Percentiles rank a stretch among this genome's conserved stretches.
Conservation (phyloP, 140 eudicot species). For the Cichorium intybus region DNA sequence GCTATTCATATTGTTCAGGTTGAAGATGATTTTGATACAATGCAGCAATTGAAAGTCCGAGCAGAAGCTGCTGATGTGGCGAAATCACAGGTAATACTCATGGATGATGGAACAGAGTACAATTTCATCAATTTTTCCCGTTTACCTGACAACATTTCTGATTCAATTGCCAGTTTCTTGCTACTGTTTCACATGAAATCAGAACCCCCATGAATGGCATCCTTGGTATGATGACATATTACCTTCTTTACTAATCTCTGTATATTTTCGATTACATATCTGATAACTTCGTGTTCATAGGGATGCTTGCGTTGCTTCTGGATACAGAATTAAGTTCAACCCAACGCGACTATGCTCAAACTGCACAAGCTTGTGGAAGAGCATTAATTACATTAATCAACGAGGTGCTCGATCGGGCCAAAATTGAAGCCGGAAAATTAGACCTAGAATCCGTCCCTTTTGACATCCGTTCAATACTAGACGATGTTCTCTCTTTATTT, state of each 20-base stretch:
- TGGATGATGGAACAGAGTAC: too few relatives aligned
- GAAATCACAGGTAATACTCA: slow-evolving; percentile 56
- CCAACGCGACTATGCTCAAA: slow-evolving; percentile 85
- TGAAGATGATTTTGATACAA: slow-evolving; percentile 63
- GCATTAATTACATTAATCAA: slow-evolving; percentile 81
- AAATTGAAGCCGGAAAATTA: slow-evolving; percentile 90
- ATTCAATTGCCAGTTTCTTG: slow-evolving; percentile 53
- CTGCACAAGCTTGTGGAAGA: slow-evolving; percentile 89
- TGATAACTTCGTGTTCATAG: slow-evolving; percentile 26
- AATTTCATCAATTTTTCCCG: background rate
- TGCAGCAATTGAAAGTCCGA: slow-evolving; percentile 61
- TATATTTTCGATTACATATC: slow-evolving; percentile 2
- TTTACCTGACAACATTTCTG: background rate
- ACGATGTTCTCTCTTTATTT: slow-evolving; percentile 80
- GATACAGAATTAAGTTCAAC: slow-evolving; percentile 89
- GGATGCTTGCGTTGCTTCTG: slow-evolving; percentile 80
- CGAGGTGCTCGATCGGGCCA: slow-evolving; percentile 87
- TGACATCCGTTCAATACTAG: slow-evolving; percentile 68
- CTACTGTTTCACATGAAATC: slow-evolving; percentile 92
- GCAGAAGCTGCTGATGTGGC: slow-evolving; percentile 98
- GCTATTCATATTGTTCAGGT: slow-evolving; percentile 67
- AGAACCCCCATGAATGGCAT: slow-evolving; percentile 96
- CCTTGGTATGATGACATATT: slow-evolving; percentile 45
- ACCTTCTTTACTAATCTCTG: background rate
- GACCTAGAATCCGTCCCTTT: slow-evolving; percentile 82